phyloP scores from a whole-genome alignment of 805 yeast genomes.

The Candida jianshihensis region DNA sequence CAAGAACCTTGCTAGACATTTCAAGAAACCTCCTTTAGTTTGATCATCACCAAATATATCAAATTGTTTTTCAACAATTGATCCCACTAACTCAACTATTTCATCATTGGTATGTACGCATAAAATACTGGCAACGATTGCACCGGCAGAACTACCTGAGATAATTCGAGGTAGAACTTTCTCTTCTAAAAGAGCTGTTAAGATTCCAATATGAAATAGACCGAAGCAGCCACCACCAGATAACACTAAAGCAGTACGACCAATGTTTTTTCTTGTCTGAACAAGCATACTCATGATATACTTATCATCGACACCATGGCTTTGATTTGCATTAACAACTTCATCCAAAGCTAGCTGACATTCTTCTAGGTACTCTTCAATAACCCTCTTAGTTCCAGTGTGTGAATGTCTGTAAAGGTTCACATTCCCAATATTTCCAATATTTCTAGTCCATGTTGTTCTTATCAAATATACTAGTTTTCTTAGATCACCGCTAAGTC shows the following conservation, averaged over 20 bases:
- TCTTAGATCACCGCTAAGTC: constrained; percentile 50
- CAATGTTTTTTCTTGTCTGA: constrained; percentile 86
- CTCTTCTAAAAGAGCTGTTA: constrained; percentile 68
- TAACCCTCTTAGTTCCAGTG: constrained; percentile 78
- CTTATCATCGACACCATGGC: constrained; percentile 47
- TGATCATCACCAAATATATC: constrained; percentile 39
- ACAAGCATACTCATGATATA: constrained; percentile 71
- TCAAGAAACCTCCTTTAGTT: constrained; percentile 36
- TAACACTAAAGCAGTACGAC: constrained; percentile 89
- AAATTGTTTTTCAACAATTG: constrained; percentile 37
- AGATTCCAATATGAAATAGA: constrained; percentile 84
- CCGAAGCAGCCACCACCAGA: constrained; percentile 98
- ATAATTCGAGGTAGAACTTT: constrained; percentile 78
- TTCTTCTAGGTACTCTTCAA: constrained; percentile 78
- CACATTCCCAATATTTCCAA: constrained; percentile 83
- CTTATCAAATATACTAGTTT: constrained; percentile 66
- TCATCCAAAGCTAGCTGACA: constrained; percentile 46
- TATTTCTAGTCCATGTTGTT: constrained; percentile 77
- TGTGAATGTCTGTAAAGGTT: constrained; percentile 70
- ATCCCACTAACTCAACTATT: constrained; percentile 43
- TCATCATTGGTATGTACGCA: constrained; percentile 79
- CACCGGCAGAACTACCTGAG: constrained; percentile 95
- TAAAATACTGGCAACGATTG: constrained; percentile 84
- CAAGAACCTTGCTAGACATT: constrained; percentile 51
- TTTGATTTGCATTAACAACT: constrained; percentile 10